These are phyloP conservation scores for Boletus patriciae DNA, from an alignment of 768 basidiomycete species.

Conservation along the genomic window DNA sequence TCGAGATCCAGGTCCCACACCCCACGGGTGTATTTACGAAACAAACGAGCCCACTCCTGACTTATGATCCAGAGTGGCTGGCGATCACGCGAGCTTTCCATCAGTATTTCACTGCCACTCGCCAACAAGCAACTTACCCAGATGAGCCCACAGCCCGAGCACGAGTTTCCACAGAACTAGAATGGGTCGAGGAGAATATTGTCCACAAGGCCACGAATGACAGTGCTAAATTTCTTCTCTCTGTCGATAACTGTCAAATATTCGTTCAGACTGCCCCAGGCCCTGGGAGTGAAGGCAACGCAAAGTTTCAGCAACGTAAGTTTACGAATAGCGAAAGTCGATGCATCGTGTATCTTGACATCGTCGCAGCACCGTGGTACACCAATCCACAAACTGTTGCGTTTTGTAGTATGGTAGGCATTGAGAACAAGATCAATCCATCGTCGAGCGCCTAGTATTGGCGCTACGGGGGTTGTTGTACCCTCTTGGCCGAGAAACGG, in stretches of 20 bases:
- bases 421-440: conserved; percentile 69
- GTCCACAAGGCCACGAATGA: conserved; percentile 16
- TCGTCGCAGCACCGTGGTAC: conserved; percentile 63
- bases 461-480: not conserved
- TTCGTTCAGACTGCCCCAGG: conserved; percentile 70
- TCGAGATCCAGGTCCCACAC: conserved; percentile 54
- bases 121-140: conserved; percentile 58
- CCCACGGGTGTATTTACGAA: conserved; percentile 10
- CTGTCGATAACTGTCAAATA: conserved; percentile 56
- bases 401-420: conserved; percentile 75
- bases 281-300: conserved; percentile 41
- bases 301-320: conserved; percentile 43
- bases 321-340: conserved; percentile 1
- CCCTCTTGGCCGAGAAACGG: not conserved
- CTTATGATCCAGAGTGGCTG: conserved; percentile 91
- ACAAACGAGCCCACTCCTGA: conserved; percentile 40
- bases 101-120: conserved; percentile 63
- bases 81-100: conserved; percentile 89
- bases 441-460: no score
- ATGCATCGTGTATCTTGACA: not conserved
- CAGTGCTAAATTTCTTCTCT: conserved; percentile 7
- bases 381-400: conserved; percentile 89
- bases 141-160: conserved; percentile 47
- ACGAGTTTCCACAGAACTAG: conserved; percentile 56
- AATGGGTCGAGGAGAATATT: conserved; percentile 69